Base-by-base conservation (phyloP, 2,329 filamentous ascomycete genomes). In the Gremmenia infestans region DNA sequence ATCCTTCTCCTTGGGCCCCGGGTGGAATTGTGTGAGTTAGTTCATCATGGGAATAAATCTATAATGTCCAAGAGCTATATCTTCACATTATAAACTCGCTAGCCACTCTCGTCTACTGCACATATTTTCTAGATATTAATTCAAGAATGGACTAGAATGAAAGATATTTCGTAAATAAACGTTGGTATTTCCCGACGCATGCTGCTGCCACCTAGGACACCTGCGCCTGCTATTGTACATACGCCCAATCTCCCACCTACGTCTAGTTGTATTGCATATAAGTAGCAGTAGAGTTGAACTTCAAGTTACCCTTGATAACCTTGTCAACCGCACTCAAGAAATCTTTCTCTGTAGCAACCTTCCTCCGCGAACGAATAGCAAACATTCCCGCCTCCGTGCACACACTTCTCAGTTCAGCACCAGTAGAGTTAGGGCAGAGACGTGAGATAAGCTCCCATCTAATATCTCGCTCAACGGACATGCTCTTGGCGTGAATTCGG, bases 321-420 rank as follows among this genome's bases (percentile, higher is more conserved):
- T 99, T 99, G 80, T 99, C 94, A 59, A 99, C 94, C 2, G 94
- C 93, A 56, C 90, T 92, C 66, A 99, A 77, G 76, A 99, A 99
- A 76, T 99, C 94, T 82, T 99, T 97, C 81, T 99, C 94, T 1
- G 92, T 93, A 0, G 94, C 94, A 15, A 99, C 91, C 88, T 99
- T 99, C 76, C 94, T 87, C 72, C 94, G 80, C 39, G 90, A 90
- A 48, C 94, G 85, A 63, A 99, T 97, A 58, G 94, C 94, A 70
- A 96, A 99, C 93, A 99, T 97, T 64, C 94, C 94, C 1, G 94
- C 93, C 75, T 99, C 94, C 8, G 94, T 99, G 65, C 94, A 96
- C 59, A 99, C 94, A 77, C 91, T 96, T 69, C 94, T 85, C 72
- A 99, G 76, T 75, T 99, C 94, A 50, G 94, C 94, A 77, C 94